phyloP scores from a whole-genome alignment of 2,329 filamentous ascomycete genomes.

The Raffaelea arxii region DNA sequence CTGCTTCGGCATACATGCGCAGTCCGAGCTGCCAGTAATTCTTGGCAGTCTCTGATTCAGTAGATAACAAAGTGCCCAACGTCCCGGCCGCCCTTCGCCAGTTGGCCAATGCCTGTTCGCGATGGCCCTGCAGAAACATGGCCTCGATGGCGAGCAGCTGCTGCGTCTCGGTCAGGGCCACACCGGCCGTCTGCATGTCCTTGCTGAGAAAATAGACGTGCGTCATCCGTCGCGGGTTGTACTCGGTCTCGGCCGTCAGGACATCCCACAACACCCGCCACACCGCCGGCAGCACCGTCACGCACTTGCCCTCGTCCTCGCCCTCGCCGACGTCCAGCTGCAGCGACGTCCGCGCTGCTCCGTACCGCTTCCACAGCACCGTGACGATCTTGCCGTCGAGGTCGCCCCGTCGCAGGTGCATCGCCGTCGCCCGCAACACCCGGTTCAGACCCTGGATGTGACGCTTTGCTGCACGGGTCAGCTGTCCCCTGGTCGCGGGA shows the following conservation, averaged over 20 bases:
- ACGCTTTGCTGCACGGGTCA: too few species aligned
- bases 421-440: constrained; percentile 19
- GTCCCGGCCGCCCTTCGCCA: constrained; percentile 51
- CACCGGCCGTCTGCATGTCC: constrained; percentile 54
- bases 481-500: too few species aligned
- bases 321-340: constrained; percentile 34
- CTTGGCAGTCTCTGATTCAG: constrained; percentile 34
- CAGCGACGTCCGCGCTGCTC: constrained; percentile 32
- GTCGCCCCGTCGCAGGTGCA: constrained; percentile 21
- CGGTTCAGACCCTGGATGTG: constrained; percentile 19
- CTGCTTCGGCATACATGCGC: constrained; percentile 49
- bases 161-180: constrained; percentile 44
- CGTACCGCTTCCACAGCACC: constrained; percentile 40
- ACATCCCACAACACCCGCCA: constrained; percentile 60
- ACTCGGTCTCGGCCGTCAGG: constrained; percentile 37
- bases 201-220: constrained; percentile 53
- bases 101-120: constrained; percentile 48
- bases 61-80: constrained; percentile 42
- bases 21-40: constrained; percentile 57
- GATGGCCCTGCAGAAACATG: constrained; percentile 52
- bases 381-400: constrained; percentile 17
- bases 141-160: constrained; percentile 60
- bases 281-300: constrained; percentile 48
- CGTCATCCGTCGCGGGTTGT: constrained; percentile 44
- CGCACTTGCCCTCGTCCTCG: too few species aligned